Evolutionary conservation across 352 stramenopile genomes (phyloP).

Genomic region (Globisporangium irregulare): DNA sequence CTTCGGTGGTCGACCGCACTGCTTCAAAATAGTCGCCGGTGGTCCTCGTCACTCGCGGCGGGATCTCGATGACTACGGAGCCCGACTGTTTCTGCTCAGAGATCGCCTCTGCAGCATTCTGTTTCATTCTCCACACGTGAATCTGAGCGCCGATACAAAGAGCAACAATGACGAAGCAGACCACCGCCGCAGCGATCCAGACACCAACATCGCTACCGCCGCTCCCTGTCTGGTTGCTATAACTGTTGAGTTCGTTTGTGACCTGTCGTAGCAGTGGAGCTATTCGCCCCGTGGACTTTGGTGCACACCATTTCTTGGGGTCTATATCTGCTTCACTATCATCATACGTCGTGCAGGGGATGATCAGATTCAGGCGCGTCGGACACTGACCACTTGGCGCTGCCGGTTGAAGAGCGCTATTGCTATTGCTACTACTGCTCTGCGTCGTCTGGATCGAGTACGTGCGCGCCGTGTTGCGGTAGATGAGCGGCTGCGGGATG

Average conservation of each 20-base stretch:
- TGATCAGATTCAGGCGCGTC: conserved; percentile 26
- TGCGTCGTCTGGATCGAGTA: conserved; percentile 34
- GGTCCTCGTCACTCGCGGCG: not conserved
- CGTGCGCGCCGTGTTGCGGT: conserved; percentile 28
- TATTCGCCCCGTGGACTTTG: conserved; percentile 26
- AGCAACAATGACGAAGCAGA: not conserved
- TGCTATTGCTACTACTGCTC: conserved; percentile 12
- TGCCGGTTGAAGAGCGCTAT: not conserved
- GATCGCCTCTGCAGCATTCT: not conserved
- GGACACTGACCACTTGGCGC: conserved; percentile 18
- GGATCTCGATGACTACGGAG: not conserved
- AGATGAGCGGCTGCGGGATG: conserved; percentile 32
- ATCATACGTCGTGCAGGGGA: conserved; percentile 35
- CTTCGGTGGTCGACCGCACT: not conserved
- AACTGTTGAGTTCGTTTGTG: conserved; percentile 10
- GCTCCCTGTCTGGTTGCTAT: not conserved
- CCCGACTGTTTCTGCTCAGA: conserved; percentile 11
- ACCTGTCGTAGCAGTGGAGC: conserved; percentile 23
- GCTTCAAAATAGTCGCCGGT: conserved; percentile 1
- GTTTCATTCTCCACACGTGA: not conserved
- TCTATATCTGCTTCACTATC: not conserved
- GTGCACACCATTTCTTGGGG: conserved; percentile 36
- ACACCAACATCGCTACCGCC: conserved; percentile 4
- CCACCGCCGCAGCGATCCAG: conserved; percentile 24
- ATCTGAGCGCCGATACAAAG: not conserved